phyloP scores from a whole-genome alignment of 768 basidiomycete species.

The Lentinula lateritia region DNA sequence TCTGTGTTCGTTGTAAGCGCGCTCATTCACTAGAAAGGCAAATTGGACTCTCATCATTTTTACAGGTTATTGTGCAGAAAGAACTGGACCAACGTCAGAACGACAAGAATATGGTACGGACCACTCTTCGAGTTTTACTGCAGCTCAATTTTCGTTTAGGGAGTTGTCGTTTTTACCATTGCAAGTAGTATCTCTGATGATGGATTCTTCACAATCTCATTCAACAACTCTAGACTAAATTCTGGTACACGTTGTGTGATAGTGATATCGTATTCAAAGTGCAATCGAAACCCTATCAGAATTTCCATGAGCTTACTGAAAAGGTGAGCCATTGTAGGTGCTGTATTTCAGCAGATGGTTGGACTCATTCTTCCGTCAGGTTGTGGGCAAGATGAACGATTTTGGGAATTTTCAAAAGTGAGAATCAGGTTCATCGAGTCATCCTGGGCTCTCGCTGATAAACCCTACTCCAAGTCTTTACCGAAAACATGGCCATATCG shows the following conservation, averaged over 20 bases:
- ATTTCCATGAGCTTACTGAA: neutral
- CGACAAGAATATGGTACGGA: slow-evolving; percentile 7
- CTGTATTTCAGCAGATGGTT: neutral
- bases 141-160: neutral
- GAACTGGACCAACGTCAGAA: slow-evolving; percentile 7
- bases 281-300: neutral
- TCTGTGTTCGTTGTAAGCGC: slow-evolving; percentile 4
- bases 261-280: slow-evolving; percentile 4
- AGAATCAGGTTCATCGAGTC: neutral
- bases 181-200: neutral
- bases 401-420: slow-evolving; percentile 10
- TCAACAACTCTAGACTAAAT: neutral
- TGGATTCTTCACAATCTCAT: neutral
- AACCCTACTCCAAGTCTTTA: neutral
- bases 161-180: neutral
- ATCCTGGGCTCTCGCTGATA: too few species aligned
- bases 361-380: neutral
- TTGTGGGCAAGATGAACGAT: slow-evolving; percentile 6
- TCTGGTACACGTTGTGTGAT: slow-evolving; percentile 10
- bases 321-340: neutral
- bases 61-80: slow-evolving; percentile 3
- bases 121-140: neutral
- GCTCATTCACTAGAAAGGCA: neutral
- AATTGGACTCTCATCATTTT: neutral
- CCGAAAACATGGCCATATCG: slow-evolving; percentile 8